Evolutionary conservation across 257 asterid species (phyloP), one percentile per base, ranked within the genome.

Genomic region (Knoxia roxburghii): DNA sequence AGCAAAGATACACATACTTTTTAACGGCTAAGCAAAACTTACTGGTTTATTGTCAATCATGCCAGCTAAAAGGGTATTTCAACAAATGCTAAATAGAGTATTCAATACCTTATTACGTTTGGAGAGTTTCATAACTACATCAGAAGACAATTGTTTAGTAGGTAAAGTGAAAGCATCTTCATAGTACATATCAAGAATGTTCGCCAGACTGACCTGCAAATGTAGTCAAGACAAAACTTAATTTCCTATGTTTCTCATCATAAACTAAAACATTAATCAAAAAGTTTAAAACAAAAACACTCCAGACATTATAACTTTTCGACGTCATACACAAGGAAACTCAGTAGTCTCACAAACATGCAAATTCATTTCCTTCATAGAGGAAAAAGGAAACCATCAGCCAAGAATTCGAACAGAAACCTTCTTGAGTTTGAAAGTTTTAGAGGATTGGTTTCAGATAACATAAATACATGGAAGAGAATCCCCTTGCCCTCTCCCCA

Each of bases 111-210:
- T 86, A 67, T 57, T 73, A 61, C 66, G 68, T 33, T 72, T 72
- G 78, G 94, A 77, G 27, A 87, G 71, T 73, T 76, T 86, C 74
- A 83, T 81, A 73, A 73, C 84, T 33, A 87, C 80, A 76, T 75
- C 73, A 53, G 82, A 84, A 66, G 84, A 75, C 57, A 92, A 71
- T 66, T 78, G 84, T 73, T 88, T 86, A 67, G 63, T 64, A 32
- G 96, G 97, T 76, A 92, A 78, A 57, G 98, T 86, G 82, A 80
- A 92, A 53, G 76, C 79, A 82, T 92, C 98, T 80, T 92, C 97
- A 70, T 80, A 92, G 79, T 82, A 92, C 87, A 89, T 84, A 77
- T 92, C 97, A 53, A 92, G 86, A 68, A 83, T 67, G 68, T 80
- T 84, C 56, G 83, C 89, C 88, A 92, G 84, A 73, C 77, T 68